Evolutionary conservation across 2,329 filamentous ascomycete genomes (phyloP).

Genomic region (Leptographium galeiforme): DNA sequence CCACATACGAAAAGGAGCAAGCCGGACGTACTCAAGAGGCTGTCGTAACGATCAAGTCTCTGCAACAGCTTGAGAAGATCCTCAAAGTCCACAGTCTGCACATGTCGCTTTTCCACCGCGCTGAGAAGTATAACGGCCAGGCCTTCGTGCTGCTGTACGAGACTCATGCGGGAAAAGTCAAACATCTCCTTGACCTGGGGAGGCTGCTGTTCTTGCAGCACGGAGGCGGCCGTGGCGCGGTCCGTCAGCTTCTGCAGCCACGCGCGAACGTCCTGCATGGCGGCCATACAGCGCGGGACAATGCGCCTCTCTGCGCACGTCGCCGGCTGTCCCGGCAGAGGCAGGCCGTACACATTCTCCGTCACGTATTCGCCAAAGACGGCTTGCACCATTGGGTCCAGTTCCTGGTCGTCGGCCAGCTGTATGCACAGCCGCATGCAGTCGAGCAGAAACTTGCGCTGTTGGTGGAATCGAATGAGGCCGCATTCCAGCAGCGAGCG

Average conservation of each 20-base stretch:
- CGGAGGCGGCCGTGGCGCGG: slow-evolving; percentile 58
- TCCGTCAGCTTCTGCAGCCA: slow-evolving; percentile 69
- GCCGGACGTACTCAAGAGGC: slow-evolving; percentile 30
- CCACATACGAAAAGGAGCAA: neutral
- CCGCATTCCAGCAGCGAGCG: slow-evolving; percentile 64
- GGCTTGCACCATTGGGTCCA: slow-evolving; percentile 35
- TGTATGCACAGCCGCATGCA: slow-evolving; percentile 69
- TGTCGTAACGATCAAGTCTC: slow-evolving; percentile 64
- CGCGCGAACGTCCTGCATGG: slow-evolving; percentile 62
- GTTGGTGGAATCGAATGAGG: slow-evolving; percentile 78
- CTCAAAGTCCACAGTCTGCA: slow-evolving; percentile 58
- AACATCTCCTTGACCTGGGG: slow-evolving; percentile 63
- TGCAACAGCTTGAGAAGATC: slow-evolving; percentile 56
- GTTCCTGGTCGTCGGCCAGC: slow-evolving; percentile 45
- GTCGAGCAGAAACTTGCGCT: slow-evolving; percentile 70
- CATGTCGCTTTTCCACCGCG: slow-evolving; percentile 63
- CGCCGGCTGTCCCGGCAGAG: slow-evolving; percentile 27
- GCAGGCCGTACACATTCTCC: slow-evolving; percentile 40
- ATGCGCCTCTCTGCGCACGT: slow-evolving; percentile 41
- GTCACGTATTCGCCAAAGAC: slow-evolving; percentile 40
- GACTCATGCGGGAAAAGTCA: slow-evolving; percentile 64
- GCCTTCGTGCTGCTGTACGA: slow-evolving; percentile 81
- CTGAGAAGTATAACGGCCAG: slow-evolving; percentile 69
- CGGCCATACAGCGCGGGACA: slow-evolving; percentile 59
- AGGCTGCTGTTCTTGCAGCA: slow-evolving; percentile 51